Percentiles rank a stretch among this genome's conserved stretches.
These are phyloP conservation scores for Suillus paluster DNA, from an alignment of 768 basidiomycete species.

Conservation along the genomic window DNA sequence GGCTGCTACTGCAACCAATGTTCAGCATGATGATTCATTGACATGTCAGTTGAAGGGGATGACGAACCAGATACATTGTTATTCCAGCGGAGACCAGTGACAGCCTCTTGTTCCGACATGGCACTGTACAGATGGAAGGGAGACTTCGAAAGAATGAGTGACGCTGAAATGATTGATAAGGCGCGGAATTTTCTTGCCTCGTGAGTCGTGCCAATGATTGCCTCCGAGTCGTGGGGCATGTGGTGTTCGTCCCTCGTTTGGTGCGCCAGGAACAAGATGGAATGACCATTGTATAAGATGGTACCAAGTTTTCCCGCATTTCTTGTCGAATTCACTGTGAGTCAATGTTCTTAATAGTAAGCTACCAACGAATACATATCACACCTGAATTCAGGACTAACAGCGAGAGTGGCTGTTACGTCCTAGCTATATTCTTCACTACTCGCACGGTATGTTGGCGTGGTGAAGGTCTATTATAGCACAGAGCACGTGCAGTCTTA, in stretches of 20 bases:
- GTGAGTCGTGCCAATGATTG: background rate
- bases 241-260: background rate
- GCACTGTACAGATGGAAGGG: background rate
- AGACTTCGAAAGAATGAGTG: background rate
- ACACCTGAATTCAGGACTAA: background rate
- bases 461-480: background rate
- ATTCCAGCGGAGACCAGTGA: background rate
- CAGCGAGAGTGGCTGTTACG: background rate
- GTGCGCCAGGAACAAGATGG: background rate
- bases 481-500: background rate
- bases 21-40: background rate
- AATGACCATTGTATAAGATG: background rate
- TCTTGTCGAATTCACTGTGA: background rate
- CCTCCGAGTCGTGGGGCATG: background rate
- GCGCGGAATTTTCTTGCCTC: background rate
- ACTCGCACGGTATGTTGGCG: conserved; percentile 4
- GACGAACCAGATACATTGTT: conserved; percentile 2
- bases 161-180: background rate
- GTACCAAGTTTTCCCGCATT: background rate
- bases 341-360: background rate
- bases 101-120: conserved; percentile 1
- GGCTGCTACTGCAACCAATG: background rate
- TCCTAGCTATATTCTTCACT: background rate
- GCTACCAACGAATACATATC: background rate
- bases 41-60: background rate